Percentiles rank a stretch among this genome's conserved stretches.
phyloP scores from a whole-genome alignment of 2,329 filamentous ascomycete genomes.

The Ophiostoma sp. region DNA sequence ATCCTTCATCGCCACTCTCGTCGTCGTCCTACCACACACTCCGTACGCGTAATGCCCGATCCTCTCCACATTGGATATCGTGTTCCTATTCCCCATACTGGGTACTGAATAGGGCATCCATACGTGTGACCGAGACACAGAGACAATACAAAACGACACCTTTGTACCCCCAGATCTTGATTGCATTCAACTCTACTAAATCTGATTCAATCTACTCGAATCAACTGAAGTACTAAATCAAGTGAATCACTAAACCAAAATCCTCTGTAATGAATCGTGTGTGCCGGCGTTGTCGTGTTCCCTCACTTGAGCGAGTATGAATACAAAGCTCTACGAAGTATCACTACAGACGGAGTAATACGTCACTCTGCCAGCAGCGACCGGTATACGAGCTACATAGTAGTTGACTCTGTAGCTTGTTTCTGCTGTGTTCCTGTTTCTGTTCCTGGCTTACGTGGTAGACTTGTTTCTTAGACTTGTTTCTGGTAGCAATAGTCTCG shows the following conservation, averaged over 20 bases:
- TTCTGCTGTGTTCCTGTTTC: background rate
- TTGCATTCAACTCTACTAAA: too few relatives aligned
- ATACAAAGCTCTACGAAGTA: background rate
- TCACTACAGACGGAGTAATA: background rate
- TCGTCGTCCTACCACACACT: constrained; percentile 10
- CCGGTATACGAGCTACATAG: constrained; percentile 2
- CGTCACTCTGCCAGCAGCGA: background rate
- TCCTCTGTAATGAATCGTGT: background rate
- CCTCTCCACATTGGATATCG: background rate
- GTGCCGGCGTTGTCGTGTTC: background rate
- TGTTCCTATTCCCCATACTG: background rate
- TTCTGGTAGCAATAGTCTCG: background rate
- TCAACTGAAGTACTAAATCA: too few relatives aligned
- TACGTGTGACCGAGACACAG: background rate
- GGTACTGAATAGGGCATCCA: background rate
- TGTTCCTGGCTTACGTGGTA: background rate
- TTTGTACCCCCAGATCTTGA: background rate
- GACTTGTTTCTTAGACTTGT: background rate
- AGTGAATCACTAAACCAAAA: too few relatives aligned
- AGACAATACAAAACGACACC: background rate
- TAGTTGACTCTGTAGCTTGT: background rate
- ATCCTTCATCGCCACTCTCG: background rate
- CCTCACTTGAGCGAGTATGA: background rate
- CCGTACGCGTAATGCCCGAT: constrained; percentile 10
- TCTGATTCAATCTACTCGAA: too few relatives aligned